Conservation (phyloP, 2,329 filamentous ascomycete genomes). For the Cladosporium phlei region DNA sequence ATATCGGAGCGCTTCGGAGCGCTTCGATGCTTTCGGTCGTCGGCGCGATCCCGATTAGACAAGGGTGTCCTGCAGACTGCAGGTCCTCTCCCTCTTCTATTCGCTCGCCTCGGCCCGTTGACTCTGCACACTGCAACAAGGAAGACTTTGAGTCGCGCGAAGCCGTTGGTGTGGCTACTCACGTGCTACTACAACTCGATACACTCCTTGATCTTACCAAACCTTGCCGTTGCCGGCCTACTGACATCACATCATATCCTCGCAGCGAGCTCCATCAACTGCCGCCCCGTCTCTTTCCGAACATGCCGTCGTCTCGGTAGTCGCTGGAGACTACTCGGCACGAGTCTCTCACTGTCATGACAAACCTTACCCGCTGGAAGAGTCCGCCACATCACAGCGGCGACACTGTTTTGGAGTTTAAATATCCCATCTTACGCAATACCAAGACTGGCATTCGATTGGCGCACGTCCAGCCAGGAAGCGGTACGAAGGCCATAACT, state of each 20-base stretch:
- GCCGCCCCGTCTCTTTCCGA: not conserved
- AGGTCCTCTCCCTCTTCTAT: too few relatives aligned
- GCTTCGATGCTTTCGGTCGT: not conserved
- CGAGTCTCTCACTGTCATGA: not conserved
- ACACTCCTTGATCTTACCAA: too few relatives aligned
- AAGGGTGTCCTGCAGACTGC: too few relatives aligned
- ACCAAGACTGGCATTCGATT: slow-evolving; percentile 27
- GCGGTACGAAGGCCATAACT: slow-evolving; percentile 22
- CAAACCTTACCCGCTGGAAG: slow-evolving; percentile 18
- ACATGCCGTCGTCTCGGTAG: slow-evolving; percentile 6
- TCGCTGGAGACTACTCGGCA: not conserved
- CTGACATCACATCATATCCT: too few relatives aligned
- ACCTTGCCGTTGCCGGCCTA: too few relatives aligned
- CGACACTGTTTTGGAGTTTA: slow-evolving; percentile 18
- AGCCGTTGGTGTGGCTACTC: too few relatives aligned
- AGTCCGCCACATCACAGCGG: slow-evolving; percentile 16
- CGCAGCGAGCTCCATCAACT: too few relatives aligned
- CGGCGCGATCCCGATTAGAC: too few relatives aligned
- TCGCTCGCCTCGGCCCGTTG: too few relatives aligned
- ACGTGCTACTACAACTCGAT: too few relatives aligned
- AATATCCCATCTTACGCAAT: slow-evolving; percentile 22
- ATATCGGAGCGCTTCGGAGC: not conserved
- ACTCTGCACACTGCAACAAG: too few relatives aligned
- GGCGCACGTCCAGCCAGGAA: slow-evolving; percentile 24
- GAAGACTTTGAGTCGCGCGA: too few relatives aligned